Percentiles rank a stretch among this genome's conserved stretches.
These are phyloP conservation scores for Coemansia sp. DNA, from an alignment of 192 early-diverging fungal species.

Conservation along the genomic window DNA sequence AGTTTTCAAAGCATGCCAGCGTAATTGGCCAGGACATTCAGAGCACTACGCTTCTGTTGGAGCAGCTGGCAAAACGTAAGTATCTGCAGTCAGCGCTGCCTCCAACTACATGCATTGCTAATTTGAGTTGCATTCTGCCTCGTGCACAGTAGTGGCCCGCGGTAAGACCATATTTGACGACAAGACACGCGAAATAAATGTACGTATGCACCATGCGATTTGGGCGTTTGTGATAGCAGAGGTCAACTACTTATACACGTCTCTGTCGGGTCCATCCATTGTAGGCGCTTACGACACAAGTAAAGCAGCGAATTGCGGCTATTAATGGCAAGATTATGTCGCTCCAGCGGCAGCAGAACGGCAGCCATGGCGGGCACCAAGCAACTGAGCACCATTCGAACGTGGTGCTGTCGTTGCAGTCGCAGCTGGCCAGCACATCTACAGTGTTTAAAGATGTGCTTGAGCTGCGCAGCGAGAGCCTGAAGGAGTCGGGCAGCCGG, in stretches of 20 bases:
- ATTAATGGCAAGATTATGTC: constrained; percentile 91
- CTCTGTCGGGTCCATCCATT: not conserved
- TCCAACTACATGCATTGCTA: not conserved
- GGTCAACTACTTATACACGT: not conserved
- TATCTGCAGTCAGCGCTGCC: constrained; percentile 1
- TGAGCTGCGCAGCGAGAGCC: constrained; percentile 93
- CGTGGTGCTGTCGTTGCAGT: constrained; percentile 90
- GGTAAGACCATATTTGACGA: constrained; percentile 97
- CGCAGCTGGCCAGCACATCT: constrained; percentile 85
- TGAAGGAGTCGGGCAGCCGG: constrained; percentile 87
- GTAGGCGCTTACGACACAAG: constrained; percentile 82
- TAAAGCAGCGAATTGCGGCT: constrained; percentile 95
- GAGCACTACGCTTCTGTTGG: constrained; percentile 75
- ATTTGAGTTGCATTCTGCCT: constrained; percentile 20
- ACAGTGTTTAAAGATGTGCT: constrained; percentile 92
- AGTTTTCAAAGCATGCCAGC: constrained; percentile 81
- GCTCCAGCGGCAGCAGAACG: constrained; percentile 62
- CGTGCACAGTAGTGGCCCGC: constrained; percentile 67
- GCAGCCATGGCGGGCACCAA: constrained; percentile 67
- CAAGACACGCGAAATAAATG: constrained; percentile 90
- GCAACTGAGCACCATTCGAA: constrained; percentile 86
- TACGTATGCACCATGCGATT: constrained; percentile 28
- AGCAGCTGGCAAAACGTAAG: constrained; percentile 76
- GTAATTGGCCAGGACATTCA: constrained; percentile 88
- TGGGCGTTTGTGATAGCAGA: not conserved